Conservation (phyloP, 2,329 filamentous ascomycete genomes). For the Pestalotiopsis sp. region DNA sequence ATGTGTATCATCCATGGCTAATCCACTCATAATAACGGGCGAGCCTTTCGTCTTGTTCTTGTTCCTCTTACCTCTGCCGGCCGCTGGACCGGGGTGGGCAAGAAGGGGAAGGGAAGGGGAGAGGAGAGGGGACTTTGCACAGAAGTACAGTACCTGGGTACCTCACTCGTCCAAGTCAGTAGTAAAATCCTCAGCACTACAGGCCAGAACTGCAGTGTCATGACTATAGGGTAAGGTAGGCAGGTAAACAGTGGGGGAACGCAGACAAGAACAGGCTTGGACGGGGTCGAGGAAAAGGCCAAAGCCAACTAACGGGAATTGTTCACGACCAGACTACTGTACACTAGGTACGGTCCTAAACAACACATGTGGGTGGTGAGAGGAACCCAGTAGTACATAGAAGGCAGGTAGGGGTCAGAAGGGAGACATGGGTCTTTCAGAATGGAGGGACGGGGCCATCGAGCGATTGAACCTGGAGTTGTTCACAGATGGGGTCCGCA, state of each 20-base stretch:
- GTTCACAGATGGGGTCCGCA: conserved; percentile 18
- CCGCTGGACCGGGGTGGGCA: neutral
- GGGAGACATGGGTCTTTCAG: conserved; percentile 31
- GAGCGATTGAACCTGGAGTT: conserved; percentile 27
- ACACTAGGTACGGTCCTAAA: neutral
- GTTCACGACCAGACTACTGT: neutral
- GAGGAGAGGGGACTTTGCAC: neutral
- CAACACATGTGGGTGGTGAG: conserved; percentile 24
- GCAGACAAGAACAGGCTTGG: neutral
- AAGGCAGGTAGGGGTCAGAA: conserved; percentile 31
- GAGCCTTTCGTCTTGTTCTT: conserved; percentile 2
- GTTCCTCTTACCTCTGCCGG: conserved; percentile 5
- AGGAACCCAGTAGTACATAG: conserved; percentile 29
- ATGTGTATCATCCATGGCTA: conserved; percentile 12
- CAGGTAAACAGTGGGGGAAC: neutral
- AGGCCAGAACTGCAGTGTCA: neutral
- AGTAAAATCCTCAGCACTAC: neutral
- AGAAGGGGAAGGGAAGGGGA: conserved; percentile 1
- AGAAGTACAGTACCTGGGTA: conserved; percentile 5
- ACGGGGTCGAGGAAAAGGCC: neutral
- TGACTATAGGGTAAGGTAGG: neutral
- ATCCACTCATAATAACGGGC: conserved; percentile 4
- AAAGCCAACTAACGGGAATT: neutral
- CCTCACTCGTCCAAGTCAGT: neutral
- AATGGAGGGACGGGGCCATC: conserved; percentile 14